phyloP scores from a whole-genome alignment of 192 early-diverging fungal species.

The Geosiphon pyriformis region DNA sequence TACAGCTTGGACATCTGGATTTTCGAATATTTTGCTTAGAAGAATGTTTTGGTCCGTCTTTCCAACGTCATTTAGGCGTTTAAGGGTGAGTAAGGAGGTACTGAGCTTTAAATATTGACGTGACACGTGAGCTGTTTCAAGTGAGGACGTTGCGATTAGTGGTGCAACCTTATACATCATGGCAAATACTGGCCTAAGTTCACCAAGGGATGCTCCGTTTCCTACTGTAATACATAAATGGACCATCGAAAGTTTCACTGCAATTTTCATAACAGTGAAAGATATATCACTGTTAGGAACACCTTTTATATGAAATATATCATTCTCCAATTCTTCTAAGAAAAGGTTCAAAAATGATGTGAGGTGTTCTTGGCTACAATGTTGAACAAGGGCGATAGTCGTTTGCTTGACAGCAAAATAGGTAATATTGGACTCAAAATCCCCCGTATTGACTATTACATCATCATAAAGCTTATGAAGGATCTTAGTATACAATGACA shows the following conservation, averaged over 20 bases:
- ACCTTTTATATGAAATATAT: too few species aligned
- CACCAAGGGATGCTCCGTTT: conserved; percentile 34
- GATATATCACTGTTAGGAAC: too few species aligned
- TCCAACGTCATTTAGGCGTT: conserved; percentile 32
- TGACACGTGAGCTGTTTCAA: conserved; percentile 11
- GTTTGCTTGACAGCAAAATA: conserved; percentile 40
- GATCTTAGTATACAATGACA: too few species aligned
- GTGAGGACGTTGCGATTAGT: conserved; percentile 4
- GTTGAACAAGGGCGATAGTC: conserved; percentile 46
- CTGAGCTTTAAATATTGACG: conserved; percentile 26
- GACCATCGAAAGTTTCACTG: conserved; percentile 37
- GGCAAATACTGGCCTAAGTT: conserved; percentile 41
- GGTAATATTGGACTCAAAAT: conserved; percentile 26
- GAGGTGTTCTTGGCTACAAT: conserved; percentile 44
- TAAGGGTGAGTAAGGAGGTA: conserved; percentile 29
- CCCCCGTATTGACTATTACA: too few species aligned
- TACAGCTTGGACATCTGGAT: conserved; percentile 46
- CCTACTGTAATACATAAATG: conserved; percentile 46
- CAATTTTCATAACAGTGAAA: too few species aligned
- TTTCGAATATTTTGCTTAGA: conserved; percentile 44
- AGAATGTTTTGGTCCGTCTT: conserved; percentile 3
- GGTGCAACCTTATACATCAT: conserved; percentile 35
- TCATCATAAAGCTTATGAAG: too few species aligned
- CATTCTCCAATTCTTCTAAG: conserved; percentile 35
- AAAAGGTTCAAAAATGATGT: conserved; percentile 40